Percentiles rank a stretch among this genome's conserved stretches.
Evolutionary conservation across 306 rosid species (phyloP).

Genomic region (Gastrolobium bilobum): DNA sequence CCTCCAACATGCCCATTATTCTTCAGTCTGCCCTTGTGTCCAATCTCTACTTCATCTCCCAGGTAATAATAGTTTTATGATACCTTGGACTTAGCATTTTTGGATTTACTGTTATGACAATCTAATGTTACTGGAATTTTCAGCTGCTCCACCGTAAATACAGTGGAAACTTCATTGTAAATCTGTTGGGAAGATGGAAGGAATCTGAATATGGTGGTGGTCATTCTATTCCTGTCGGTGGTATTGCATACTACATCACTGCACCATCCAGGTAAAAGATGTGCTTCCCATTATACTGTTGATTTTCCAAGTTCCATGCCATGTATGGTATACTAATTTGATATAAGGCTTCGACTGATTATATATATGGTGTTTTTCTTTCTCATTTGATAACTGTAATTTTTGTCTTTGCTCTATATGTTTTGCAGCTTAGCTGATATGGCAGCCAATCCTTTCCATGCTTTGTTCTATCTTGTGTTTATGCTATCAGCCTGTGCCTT

Average conservation of each 20-base stretch:
- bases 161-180: constrained; percentile 87
- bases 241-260: constrained; percentile 93
- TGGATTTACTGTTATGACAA: constrained; percentile 33
- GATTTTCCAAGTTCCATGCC: not conserved
- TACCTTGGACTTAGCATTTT: constrained; percentile 10
- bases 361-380: not conserved
- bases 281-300: not conserved
- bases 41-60: constrained; percentile 93
- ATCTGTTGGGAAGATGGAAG: constrained; percentile 95
- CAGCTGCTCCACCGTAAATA: constrained; percentile 88
- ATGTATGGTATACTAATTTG: not conserved
- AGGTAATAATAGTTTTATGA: constrained; percentile 63
- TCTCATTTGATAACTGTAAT: not conserved
- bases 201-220: constrained; percentile 94
- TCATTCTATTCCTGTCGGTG: constrained; percentile 89
- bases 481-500: constrained; percentile 93
- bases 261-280: constrained; percentile 85
- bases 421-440: constrained; percentile 92
- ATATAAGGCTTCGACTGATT: not conserved
- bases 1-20: constrained; percentile 98
- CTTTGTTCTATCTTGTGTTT: constrained; percentile 86
- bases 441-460: constrained; percentile 98
- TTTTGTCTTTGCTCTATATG: constrained; percentile 25
- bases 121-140: constrained; percentile 19
- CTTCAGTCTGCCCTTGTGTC: constrained; percentile 96